These are phyloP conservation scores for Hygrocybe punicea DNA, from an alignment of 768 basidiomycete genomes.

Conservation along the genomic window DNA sequence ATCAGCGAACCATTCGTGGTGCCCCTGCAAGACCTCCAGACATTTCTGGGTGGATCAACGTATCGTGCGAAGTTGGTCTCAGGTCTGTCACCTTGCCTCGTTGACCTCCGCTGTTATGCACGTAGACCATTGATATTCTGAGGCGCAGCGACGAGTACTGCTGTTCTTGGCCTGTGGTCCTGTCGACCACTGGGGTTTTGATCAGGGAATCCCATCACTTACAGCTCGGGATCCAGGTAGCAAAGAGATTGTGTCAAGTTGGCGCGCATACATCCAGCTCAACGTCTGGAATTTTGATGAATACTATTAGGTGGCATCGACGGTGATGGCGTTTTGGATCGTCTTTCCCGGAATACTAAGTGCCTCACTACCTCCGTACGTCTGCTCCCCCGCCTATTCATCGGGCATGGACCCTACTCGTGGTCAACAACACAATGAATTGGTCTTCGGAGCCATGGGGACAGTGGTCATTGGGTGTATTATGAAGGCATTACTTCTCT, in stretches of 20 bases:
- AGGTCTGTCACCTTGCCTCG: slow-evolving; percentile 45
- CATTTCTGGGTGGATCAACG: slow-evolving; percentile 82
- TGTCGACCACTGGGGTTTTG: slow-evolving; percentile 91
- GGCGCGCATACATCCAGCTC: slow-evolving; percentile 88
- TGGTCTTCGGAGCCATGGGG: slow-evolving; percentile 85
- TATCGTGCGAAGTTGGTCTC: slow-evolving; percentile 76
- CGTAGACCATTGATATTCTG: slow-evolving; percentile 63
- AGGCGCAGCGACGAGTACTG: slow-evolving; percentile 69
- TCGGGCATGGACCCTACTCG: slow-evolving; percentile 78
- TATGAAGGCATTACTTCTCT: slow-evolving; percentile 79
- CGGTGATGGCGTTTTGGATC: slow-evolving; percentile 82
- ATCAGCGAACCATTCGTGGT: slow-evolving; percentile 63
- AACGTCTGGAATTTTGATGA: slow-evolving; percentile 91
- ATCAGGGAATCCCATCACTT: slow-evolving; percentile 68
- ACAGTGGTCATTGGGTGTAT: slow-evolving; percentile 75
- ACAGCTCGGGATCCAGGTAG: slow-evolving; percentile 65
- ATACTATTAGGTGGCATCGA: slow-evolving; percentile 92
- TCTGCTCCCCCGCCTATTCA: slow-evolving; percentile 86
- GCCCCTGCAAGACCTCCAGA: slow-evolving; percentile 50
- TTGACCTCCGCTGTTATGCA: slow-evolving; percentile 70
- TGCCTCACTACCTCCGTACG: slow-evolving; percentile 87
- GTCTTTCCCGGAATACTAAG: slow-evolving; percentile 85
- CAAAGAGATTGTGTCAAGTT: slow-evolving; percentile 78
- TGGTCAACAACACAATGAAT: slow-evolving; percentile 71
- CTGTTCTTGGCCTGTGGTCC: slow-evolving; percentile 84